Percentiles rank a stretch among this genome's conserved stretches.
These are phyloP conservation scores for Claviceps maximensis DNA, from an alignment of 2,329 filamentous ascomycete genomes.

Conservation along the genomic window DNA sequence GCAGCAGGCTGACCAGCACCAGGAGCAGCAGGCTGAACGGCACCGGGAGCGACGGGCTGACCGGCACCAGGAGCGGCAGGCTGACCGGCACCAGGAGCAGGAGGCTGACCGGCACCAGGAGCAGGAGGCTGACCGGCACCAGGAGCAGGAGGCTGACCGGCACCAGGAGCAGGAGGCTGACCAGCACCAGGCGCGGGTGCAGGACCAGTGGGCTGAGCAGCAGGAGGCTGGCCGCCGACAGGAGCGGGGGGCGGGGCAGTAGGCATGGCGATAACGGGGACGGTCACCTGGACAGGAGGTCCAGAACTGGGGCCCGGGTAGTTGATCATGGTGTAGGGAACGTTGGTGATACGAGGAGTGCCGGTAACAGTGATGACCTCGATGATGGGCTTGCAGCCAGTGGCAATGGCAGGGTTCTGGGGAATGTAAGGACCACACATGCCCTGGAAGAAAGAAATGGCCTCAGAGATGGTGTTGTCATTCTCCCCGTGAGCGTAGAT, in stretches of 20 bases:
- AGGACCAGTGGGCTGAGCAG: slow-evolving; percentile 4
- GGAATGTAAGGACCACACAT: slow-evolving; percentile 69
- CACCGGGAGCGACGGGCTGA: not conserved
- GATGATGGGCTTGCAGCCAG: slow-evolving; percentile 52
- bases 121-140: slow-evolving; percentile 4
- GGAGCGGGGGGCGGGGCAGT: slow-evolving; percentile 14
- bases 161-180: not conserved
- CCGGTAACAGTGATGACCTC: slow-evolving; percentile 43
- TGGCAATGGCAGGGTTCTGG: slow-evolving; percentile 75
- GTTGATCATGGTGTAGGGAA: slow-evolving; percentile 38
- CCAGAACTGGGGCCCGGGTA: slow-evolving; percentile 34
- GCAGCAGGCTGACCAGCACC: not conserved
- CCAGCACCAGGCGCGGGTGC: not conserved
- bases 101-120: slow-evolving; percentile 8
- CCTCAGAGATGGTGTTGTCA: slow-evolving; percentile 52
- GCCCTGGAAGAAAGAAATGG: slow-evolving; percentile 76
- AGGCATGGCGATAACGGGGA: slow-evolving; percentile 40
- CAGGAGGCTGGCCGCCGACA: slow-evolving; percentile 6
- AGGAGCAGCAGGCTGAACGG: not conserved
- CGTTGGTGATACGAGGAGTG: slow-evolving; percentile 35
- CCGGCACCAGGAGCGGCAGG: not conserved
- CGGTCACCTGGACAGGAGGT: slow-evolving; percentile 32
- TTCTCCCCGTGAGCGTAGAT: slow-evolving; percentile 62
- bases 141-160: slow-evolving; percentile 6
- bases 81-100: not conserved